These are phyloP conservation scores for Quercus lobata DNA, from an alignment of 331 rosid species.

Conservation along the genomic window DNA sequence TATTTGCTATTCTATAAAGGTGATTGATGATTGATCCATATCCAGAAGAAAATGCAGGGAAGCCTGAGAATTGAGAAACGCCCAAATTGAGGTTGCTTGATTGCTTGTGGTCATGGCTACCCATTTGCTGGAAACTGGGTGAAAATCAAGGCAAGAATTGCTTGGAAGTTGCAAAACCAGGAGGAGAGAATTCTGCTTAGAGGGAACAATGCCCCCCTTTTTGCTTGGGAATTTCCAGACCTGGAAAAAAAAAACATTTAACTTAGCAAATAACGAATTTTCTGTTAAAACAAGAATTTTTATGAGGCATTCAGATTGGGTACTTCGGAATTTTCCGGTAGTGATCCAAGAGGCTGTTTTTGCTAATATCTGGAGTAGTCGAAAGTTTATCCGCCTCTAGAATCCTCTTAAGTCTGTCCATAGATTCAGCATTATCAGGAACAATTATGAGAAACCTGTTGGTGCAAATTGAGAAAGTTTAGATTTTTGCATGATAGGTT, in stretches of 20 bases:
- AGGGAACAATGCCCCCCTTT: neutral
- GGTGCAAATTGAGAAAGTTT: neutral
- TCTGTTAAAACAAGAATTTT: neutral
- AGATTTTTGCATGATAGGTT: neutral
- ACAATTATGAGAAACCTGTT: neutral
- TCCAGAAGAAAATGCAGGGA: neutral
- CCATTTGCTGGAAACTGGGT: neutral
- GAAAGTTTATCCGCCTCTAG: neutral
- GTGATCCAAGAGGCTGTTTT: neutral
- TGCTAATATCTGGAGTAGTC: neutral
- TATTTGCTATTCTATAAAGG: neutral
- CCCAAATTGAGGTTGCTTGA: neutral
- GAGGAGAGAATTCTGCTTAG: neutral
- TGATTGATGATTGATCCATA: neutral
- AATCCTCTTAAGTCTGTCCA: neutral
- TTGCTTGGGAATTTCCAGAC: neutral
- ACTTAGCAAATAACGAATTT: neutral
- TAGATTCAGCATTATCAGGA: neutral
- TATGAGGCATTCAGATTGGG: neutral
- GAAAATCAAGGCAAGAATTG: neutral
- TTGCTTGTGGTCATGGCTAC: neutral
- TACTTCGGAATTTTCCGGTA: no score
- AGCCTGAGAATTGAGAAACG: neutral
- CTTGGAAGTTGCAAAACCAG: neutral
- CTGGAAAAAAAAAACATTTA: neutral